phyloP scores from a whole-genome alignment of 2,329 filamentous ascomycete species.

The Fusarium algeriense region DNA sequence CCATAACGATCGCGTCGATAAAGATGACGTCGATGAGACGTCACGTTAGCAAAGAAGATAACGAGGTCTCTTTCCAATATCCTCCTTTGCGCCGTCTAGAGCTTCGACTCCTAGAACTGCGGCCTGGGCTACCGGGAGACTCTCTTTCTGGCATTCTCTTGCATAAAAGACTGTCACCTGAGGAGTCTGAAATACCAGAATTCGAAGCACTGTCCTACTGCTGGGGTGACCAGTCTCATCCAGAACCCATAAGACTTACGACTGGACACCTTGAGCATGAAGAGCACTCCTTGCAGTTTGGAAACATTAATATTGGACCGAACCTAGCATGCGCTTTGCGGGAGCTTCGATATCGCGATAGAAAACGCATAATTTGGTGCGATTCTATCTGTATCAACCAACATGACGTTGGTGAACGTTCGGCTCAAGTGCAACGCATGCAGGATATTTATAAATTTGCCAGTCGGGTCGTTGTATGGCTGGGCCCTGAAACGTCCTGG shows the following conservation, averaged over 20 bases:
- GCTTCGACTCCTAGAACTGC: not conserved
- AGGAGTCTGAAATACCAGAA: not conserved
- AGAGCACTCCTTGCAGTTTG: not conserved
- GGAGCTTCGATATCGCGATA: not conserved
- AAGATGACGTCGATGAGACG: too few relatives aligned
- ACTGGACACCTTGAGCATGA: not conserved
- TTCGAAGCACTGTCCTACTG: conserved; percentile 4
- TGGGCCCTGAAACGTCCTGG: not conserved
- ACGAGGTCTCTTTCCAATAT: not conserved
- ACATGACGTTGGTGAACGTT: not conserved
- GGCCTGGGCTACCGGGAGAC: not conserved
- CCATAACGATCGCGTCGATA: too few relatives aligned
- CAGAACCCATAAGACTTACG: not conserved
- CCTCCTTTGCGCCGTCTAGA: not conserved
- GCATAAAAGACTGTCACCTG: not conserved
- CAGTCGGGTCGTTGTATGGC: not conserved
- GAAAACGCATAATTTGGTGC: not conserved
- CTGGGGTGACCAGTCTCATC: conserved; percentile 3
- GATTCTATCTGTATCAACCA: conserved; percentile 17
- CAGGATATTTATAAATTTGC: not conserved
- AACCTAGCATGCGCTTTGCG: not conserved
- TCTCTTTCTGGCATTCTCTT: not conserved
- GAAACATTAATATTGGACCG: not conserved
- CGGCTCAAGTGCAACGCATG: not conserved
- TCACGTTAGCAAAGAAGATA: too few relatives aligned